Evolutionary conservation across 2,329 filamentous ascomycete genomes (phyloP).

Genomic region (Lizonia empirigonia): DNA sequence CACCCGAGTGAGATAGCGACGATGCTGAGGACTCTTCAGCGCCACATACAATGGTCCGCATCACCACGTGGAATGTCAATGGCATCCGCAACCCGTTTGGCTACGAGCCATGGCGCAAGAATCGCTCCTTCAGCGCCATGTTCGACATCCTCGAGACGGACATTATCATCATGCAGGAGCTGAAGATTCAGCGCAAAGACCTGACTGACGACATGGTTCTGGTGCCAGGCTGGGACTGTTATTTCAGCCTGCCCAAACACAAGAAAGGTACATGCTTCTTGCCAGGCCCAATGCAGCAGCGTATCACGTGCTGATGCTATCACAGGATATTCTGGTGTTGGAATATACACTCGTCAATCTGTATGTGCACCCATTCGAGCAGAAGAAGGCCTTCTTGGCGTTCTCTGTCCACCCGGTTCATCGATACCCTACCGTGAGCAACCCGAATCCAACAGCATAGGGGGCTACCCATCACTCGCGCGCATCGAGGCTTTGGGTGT

Average conservation of each 20-base stretch:
- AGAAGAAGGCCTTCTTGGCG: slow-evolving; percentile 90
- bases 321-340: slow-evolving; percentile 91
- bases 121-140: slow-evolving; percentile 68
- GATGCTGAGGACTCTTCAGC: slow-evolving; percentile 14
- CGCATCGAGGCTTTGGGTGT: slow-evolving; percentile 67
- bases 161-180: slow-evolving; percentile 93
- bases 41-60: slow-evolving; percentile 68
- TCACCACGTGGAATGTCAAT: slow-evolving; percentile 67
- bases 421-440: slow-evolving; percentile 75
- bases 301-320: slow-evolving; percentile 19
- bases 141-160: slow-evolving; percentile 92
- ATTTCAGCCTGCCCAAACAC: slow-evolving; percentile 88
- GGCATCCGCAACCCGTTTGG: slow-evolving; percentile 61
- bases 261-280: slow-evolving; percentile 75
- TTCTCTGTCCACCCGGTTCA: slow-evolving; percentile 75
- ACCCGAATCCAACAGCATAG: slow-evolving; percentile 75
- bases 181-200: slow-evolving; percentile 94
- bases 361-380: slow-evolving; percentile 85
- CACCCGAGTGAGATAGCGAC: slow-evolving; percentile 12
- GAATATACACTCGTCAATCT: slow-evolving; percentile 88
- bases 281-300: not conserved
- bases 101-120: slow-evolving; percentile 58
- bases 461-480: slow-evolving; percentile 77
- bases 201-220: slow-evolving; percentile 94
- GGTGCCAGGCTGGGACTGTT: slow-evolving; percentile 93